Percentiles rank a stretch among this genome's conserved stretches.
Conservation (phyloP, 768 basidiomycete species). For the Boletus huronensis region DNA sequence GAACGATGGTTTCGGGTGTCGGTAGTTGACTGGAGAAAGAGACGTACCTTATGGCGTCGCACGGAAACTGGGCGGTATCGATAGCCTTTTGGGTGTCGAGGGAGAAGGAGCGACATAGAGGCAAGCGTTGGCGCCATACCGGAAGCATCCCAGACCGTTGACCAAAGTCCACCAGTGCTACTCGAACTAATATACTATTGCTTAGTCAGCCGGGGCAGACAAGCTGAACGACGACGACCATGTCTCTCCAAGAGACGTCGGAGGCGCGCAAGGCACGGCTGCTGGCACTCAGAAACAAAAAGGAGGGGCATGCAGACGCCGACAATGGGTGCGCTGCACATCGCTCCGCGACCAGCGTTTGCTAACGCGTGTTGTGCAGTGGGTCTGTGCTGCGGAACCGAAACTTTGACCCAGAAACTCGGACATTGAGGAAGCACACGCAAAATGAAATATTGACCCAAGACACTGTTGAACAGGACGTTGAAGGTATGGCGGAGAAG, state of each 20-base stretch:
- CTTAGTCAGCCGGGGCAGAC: constrained; percentile 33
- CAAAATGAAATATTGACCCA: constrained; percentile 55
- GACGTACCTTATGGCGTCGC: constrained; percentile 63
- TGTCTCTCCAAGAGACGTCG: constrained; percentile 73
- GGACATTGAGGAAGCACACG: constrained; percentile 67
- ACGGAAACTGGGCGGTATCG: constrained; percentile 60
- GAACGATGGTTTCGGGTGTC: background rate
- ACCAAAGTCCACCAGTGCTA: background rate
- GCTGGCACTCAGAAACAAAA: constrained; percentile 69
- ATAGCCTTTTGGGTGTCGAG: constrained; percentile 35
- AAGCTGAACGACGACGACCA: constrained; percentile 19
- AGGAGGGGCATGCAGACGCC: constrained; percentile 51
- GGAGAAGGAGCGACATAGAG: constrained; percentile 26
- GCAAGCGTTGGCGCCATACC: constrained; percentile 27
- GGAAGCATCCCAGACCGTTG: constrained; percentile 26
- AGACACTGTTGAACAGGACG: constrained; percentile 86
- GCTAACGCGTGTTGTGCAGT: constrained; percentile 24
- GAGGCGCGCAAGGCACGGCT: constrained; percentile 81
- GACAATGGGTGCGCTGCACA: constrained; percentile 39
- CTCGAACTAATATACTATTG: background rate
- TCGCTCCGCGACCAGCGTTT: background rate
- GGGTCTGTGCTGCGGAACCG: constrained; percentile 62
- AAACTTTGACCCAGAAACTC: constrained; percentile 89
- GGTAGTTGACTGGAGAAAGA: background rate
- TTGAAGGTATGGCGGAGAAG: constrained; percentile 77